Evolutionary conservation across 441 rosid genomes (phyloP).

Genomic region (Syzygium malaccense): DNA sequence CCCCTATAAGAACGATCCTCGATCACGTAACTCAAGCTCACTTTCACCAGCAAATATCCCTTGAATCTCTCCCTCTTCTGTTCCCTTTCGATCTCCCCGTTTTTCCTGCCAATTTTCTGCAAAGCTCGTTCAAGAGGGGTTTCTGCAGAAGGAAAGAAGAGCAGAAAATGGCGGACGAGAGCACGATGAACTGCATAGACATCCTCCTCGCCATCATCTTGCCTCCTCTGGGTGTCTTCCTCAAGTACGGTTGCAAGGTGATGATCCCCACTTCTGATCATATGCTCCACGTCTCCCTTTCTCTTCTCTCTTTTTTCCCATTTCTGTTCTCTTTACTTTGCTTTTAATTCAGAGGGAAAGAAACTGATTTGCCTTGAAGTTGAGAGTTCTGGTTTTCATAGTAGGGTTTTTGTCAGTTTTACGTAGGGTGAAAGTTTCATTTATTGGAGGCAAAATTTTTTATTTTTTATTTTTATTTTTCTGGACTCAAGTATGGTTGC

Average conservation of each 20-base stretch:
- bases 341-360: neutral
- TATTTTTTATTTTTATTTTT: no score
- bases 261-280: neutral
- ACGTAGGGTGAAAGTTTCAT: no score
- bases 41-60: neutral
- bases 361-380: no score
- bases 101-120: neutral
- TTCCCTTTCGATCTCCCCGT: neutral
- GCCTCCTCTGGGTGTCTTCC: slow-evolving; percentile 15
- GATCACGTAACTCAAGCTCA: rapidly evolving
- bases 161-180: neutral
- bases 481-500: no score
- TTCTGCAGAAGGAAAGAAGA: neutral
- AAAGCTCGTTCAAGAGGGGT: neutral
- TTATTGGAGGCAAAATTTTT: no score
- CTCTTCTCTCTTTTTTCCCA: neutral
- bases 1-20: neutral
- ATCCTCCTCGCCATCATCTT: slow-evolving; percentile 6
- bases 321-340: neutral
- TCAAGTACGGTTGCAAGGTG: slow-evolving; percentile 9
- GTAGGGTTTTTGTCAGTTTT: no score
- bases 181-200: slow-evolving; percentile 4
- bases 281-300: neutral
- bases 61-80: neutral
- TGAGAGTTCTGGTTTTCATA: no score